Base-by-base conservation (phyloP, 1,284 basidiomycete species). In the Tausonia pullulans region DNA sequence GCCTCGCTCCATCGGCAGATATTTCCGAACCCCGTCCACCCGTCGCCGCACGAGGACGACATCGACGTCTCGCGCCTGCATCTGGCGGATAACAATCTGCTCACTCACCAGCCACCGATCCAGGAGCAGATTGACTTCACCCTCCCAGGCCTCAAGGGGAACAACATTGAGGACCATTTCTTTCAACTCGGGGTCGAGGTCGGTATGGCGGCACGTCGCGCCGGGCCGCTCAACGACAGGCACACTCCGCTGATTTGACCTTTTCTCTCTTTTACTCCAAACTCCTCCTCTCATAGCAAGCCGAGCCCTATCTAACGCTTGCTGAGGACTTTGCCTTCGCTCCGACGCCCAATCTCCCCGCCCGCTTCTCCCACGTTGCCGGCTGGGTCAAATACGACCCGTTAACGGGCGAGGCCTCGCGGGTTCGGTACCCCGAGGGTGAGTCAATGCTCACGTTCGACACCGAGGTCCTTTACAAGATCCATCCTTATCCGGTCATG, bases 331-430 rank as follows among this genome's bases (percentile, higher is more conserved):
- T 95, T 67, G 81, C 85, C 0, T 70, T 75, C 0, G 71, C 77
- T 0, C 66, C 79, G 8, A 74, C 92, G 0, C 87, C 87, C 2
- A 83, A 85, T 0, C 81, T 81, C 67, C 87, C 83, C 16, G 4
- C 46, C 39, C 41, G 41, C 13, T 63, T 60, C 49, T 43, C 60
- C 2, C 57, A 60, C 49, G 51, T 44, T 9, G 59, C 89, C 0
- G 95, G 96, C 6, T 98, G 96, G 95, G 93, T 89, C 1, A 87
- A 87, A 70, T 98, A 98, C 74, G 72, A 84, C 72, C 78, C 79
- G 10, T 85, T 85, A 0, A 78, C 81, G 70, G 71, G 73, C 0
- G 71, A 70, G 48, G 70, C 59, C 27, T 70, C 74, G 14, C 61
- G 71, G 7, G 75, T 79, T 11, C 67, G 68, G 3, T 71, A 68